Percentiles rank a stretch among this genome's conserved stretches.
Conservation (phyloP, 495 filamentous ascomycete genomes). For the Daldinia concentrica region DNA sequence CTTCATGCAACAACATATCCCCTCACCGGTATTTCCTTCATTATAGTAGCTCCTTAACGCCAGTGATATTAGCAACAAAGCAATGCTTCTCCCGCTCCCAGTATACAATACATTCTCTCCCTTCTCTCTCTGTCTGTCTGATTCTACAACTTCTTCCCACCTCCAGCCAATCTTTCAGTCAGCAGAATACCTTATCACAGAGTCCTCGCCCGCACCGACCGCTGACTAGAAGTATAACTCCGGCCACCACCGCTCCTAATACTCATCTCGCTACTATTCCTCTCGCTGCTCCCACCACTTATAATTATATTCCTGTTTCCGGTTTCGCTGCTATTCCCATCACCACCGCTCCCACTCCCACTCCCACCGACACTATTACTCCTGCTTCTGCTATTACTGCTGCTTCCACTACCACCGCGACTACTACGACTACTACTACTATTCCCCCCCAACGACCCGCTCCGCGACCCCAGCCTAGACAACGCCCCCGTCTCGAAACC, state of each 20-base stretch:
- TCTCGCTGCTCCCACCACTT: neutral
- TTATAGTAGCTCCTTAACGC: neutral
- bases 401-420: neutral
- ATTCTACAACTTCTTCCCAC: too few species aligned
- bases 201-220: constrained; percentile 22
- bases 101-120: neutral
- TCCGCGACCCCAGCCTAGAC: neutral
- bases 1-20: neutral
- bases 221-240: constrained; percentile 5
- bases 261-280: neutral
- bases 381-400: neutral
- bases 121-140: too few species aligned
- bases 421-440: neutral
- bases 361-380: neutral
- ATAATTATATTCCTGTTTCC: neutral
- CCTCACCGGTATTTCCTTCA: neutral
- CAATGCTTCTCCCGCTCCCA: neutral
- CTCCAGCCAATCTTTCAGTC: too few species aligned
- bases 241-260: neutral
- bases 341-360: too few species aligned
- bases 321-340: neutral
- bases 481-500: neutral
- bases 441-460: neutral
- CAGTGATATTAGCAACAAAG: neutral
- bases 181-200: constrained; percentile 7